phyloP scores from a whole-genome alignment of 148 eudicot species.

The Hydrangea macrophylla region DNA sequence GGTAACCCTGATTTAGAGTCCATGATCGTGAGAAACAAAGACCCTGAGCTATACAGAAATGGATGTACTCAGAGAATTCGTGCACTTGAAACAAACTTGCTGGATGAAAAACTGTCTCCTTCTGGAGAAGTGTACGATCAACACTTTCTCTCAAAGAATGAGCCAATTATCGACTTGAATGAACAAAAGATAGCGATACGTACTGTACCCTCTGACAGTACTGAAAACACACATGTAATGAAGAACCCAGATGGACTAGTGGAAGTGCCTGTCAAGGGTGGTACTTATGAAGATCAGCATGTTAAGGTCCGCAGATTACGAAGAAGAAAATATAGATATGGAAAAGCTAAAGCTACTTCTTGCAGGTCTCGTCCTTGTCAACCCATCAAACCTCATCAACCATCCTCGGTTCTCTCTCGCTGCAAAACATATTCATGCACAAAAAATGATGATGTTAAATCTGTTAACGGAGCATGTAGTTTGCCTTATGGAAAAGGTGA shows the following conservation, averaged over 20 bases:
- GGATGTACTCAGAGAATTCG: constrained; percentile 41
- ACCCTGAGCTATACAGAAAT: constrained; percentile 34
- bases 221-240: not conserved
- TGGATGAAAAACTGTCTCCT: constrained; percentile 13
- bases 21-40: constrained; percentile 21
- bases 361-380: not conserved
- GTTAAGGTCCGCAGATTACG: not conserved
- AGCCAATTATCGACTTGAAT: constrained; percentile 1
- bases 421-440: constrained; percentile 6
- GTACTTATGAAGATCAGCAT: constrained; percentile 1
- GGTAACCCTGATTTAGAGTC: constrained; percentile 18
- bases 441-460: not conserved
- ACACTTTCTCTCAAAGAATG: constrained; percentile 9
- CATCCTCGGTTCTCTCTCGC: constrained; percentile 3
- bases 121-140: constrained; percentile 10
- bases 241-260: not conserved
- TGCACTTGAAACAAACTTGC: constrained; percentile 29
- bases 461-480: constrained; percentile 7
- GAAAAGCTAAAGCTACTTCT: constrained; percentile 4
- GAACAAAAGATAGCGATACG: constrained; percentile 4
- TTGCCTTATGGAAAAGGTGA: constrained; percentile 11
- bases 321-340: constrained; percentile 4
- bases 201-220: not conserved
- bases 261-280: not conserved
- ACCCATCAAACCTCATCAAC: not conserved